A percentile compares a stretch with the other conserved stretches of the same genome.
These are phyloP conservation scores for Globisporangium lucens DNA, from an alignment of 352 stramenopile species.

Conservation along the genomic window DNA sequence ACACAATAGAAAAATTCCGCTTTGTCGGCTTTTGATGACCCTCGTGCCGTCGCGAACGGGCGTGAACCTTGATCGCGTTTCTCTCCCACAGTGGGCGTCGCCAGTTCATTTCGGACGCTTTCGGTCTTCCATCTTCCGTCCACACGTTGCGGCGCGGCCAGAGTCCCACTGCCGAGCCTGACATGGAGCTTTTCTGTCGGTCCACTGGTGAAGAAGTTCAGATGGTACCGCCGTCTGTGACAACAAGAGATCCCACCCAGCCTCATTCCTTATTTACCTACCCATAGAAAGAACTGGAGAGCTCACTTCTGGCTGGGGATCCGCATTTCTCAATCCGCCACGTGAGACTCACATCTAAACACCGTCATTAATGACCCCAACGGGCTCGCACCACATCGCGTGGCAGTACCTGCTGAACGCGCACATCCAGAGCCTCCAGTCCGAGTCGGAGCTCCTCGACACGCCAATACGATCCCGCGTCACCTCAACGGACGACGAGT, in stretches of 20 bases:
- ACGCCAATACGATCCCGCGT: background rate
- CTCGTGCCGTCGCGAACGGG: background rate
- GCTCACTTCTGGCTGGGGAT: background rate
- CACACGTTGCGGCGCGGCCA: background rate
- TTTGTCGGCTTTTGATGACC: background rate
- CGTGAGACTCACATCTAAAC: background rate
- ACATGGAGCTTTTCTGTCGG: background rate
- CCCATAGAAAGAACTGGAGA: background rate
- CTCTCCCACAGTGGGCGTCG: background rate
- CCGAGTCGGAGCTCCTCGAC: background rate
- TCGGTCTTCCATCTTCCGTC: background rate
- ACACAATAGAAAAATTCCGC: background rate
- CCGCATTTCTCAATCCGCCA: background rate
- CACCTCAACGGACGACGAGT: background rate
- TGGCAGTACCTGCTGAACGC: background rate
- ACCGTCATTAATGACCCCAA: background rate
- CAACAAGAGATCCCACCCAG: background rate
- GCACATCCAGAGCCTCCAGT: background rate
- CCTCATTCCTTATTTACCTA: background rate
- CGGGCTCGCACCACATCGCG: background rate
- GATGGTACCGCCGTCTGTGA: background rate
- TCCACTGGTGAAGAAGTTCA: constrained; percentile 4
- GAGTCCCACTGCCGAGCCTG: background rate
- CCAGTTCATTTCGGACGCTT: background rate
- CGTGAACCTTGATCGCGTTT: background rate